Evolutionary conservation across 306 rosid species (phyloP), one percentile per base, ranked within the genome.

Genomic region (Parietaria judaica): DNA sequence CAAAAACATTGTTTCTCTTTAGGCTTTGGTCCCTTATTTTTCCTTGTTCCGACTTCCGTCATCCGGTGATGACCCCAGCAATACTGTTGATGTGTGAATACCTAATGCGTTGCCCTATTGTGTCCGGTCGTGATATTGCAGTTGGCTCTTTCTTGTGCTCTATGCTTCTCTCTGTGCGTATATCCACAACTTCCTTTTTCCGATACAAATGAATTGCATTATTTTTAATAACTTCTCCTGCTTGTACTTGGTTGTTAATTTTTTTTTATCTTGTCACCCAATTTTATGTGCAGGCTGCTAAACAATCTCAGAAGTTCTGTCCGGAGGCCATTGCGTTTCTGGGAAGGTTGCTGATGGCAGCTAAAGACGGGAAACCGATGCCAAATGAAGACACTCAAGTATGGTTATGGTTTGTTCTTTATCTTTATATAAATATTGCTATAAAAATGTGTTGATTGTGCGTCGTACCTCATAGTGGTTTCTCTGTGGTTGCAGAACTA

Each of bases 31-130:
- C 96, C 69, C 71, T 77, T 81, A 79, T 84, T 82, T 88, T 79
- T 81, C 86, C 99, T 58, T 84, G 90, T 82, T 84, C 99, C 3
- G 99, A 92, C 73, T 88, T 80, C 65, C 84, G 95, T 68, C 99
- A 88, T 65, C 88, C 77, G 60, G 99, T 92, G 74, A 82, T 88
- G 85, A 88, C 96, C 12, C 96, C 94, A 8, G 86, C 78, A 61
- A 60, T 78, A 66, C 61, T 88, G 45, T 74, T 92, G 74, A 82
- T 92, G 79, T 88, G 90, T 66, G 99, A 92, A 79, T 84, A 86
- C 79, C 85, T 92, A 66, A 79, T 74, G 79, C 99, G 96, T 65
- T 84, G 90, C 77, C 94, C 88, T 23, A 69, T 88, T 66, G 47
- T 80, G 67, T 80, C 80, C 57, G 87, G 86, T 23, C 84, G 85